Base-by-base conservation (phyloP, 306 rosid genomes). In the Pterocarpus macrocarpus region DNA sequence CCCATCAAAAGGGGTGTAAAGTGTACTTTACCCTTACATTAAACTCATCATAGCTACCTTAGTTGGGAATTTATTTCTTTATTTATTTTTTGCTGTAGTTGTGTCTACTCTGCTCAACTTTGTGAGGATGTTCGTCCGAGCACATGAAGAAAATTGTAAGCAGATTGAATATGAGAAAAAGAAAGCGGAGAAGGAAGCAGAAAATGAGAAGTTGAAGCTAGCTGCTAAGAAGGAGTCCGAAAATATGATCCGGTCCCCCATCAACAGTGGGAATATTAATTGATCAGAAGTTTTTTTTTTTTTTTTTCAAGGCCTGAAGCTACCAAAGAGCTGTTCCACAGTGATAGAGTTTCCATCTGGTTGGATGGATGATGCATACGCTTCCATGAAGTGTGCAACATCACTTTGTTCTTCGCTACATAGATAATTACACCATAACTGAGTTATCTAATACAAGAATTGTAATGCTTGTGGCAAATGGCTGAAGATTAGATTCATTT, bases 21-120 rank as follows among this genome's bases (percentile, higher is more conserved):
- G n/a, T 47, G 53, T 47, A 47, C 9, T 47, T 47, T 47, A 47
- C 15, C 53, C 53, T 9, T 65, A 57, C 76, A 62, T 22, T 81
- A 41, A 73, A 64, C 12, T 57, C 8, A 34, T 69, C 34, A 47
- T 28, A 41, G 57, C 58, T 38, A 69, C 72, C 65, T n/a, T n/a
- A 32, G 17, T 2, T 2, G 2, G 14, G 1, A 16, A 32, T 45
- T 74, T 59, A 53, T 62, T 76, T 72, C 9, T 38, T 15, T 35
- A 10, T 70, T 76, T 44, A 2, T 43, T 28, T 16, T 33, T 32
- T 15, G 4, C 53, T 81, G 75, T 71, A 93, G 97, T 91, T 67
- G 97, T 91, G 17, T 81, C 96, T 39, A 91, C 97, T 22, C 86
- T 91, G 56, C 86, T 82, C 69, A 93, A 91, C 85, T 93, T 91